These are phyloP conservation scores for Tarenaya hassleriana DNA, from an alignment of 345 rosid genomes.

Conservation along the genomic window DNA sequence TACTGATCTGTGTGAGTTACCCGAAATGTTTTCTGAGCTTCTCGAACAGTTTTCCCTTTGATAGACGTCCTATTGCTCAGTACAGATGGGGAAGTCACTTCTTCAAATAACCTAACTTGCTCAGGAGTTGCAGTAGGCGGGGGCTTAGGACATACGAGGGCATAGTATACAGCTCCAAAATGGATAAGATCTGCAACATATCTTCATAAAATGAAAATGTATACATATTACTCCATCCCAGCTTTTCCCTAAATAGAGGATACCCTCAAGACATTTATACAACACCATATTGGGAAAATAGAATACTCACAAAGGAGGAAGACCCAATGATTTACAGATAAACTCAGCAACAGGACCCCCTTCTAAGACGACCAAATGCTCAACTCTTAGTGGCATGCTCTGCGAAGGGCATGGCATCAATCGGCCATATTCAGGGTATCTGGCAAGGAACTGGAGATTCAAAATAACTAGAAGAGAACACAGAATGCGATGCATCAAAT, in stretches of 20 bases:
- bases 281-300: background rate
- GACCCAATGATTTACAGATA: constrained; percentile 56
- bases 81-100: constrained; percentile 59
- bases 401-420: constrained; percentile 69
- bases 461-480: background rate
- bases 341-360: constrained; percentile 55
- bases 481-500: constrained; percentile 8
- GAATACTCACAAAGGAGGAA: constrained; percentile 73
- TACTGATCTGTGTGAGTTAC: constrained; percentile 48
- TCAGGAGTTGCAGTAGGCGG: constrained; percentile 77
- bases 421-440: constrained; percentile 55
- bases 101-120: constrained; percentile 51
- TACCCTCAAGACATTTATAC: background rate
- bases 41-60: constrained; percentile 77
- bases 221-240: constrained; percentile 27
- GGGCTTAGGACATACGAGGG: constrained; percentile 89
- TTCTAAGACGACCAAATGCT: constrained; percentile 71
- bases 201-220: constrained; percentile 58
- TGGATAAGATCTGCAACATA: constrained; percentile 92
- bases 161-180: constrained; percentile 89
- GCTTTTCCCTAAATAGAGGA: background rate
- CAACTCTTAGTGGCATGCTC: constrained; percentile 62
- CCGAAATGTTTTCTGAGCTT: constrained; percentile 88
- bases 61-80: constrained; percentile 61
- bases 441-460: constrained; percentile 22